phyloP scores from a whole-genome alignment of 768 basidiomycete species.

The Leccinum broughii region DNA sequence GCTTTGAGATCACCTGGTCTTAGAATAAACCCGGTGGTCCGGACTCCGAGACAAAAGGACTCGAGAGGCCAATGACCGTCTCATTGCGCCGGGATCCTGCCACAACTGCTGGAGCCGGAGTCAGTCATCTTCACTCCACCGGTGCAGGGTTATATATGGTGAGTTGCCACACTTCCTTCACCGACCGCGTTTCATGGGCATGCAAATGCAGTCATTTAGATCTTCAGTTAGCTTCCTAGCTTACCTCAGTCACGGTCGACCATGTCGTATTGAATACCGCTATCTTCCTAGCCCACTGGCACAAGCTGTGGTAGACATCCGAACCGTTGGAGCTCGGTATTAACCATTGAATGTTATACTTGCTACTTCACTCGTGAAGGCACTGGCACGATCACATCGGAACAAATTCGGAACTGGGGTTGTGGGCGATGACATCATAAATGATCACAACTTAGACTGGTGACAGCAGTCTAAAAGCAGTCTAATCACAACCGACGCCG shows the following conservation, averaged over 20 bases:
- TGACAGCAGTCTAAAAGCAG: too few species aligned
- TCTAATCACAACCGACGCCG: too few species aligned
- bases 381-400: background rate
- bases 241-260: background rate
- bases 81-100: too few species aligned
- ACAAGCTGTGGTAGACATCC: slow-evolving; percentile 23
- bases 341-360: background rate
- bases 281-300: background rate
- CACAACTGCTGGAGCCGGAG: too few species aligned
- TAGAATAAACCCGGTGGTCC: background rate
- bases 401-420: background rate
- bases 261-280: background rate
- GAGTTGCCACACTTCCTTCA: background rate
- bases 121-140: slow-evolving; percentile 3
- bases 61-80: background rate
- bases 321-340: slow-evolving; percentile 1
- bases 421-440: background rate
- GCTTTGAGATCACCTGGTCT: background rate
- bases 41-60: background rate
- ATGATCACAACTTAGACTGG: background rate
- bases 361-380: background rate
- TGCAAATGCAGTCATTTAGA: background rate
- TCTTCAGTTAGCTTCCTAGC: too few species aligned
- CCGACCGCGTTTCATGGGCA: background rate
- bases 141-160: slow-evolving; percentile 17